Evolutionary conservation across 2,329 filamentous ascomycete genomes (phyloP), one percentile per base, ranked within the genome.

Genomic region (Colletotrichum agaves): DNA sequence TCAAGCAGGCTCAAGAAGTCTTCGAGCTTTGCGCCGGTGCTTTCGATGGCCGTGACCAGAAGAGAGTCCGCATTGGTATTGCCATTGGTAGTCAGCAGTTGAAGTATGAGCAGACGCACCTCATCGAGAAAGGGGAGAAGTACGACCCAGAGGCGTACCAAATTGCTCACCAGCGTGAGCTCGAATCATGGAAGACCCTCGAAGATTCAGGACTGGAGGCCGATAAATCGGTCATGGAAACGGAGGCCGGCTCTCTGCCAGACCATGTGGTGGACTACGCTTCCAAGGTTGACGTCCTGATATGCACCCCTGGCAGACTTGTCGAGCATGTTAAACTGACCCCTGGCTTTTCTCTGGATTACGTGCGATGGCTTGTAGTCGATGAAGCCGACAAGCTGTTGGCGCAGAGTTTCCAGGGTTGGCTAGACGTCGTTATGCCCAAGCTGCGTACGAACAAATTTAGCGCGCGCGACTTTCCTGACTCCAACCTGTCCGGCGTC

Each of bases 371-470:
- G 94, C 84, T 98, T 0, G 88, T 98, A 3, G 91, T 98, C 50
- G 95, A 98, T 74, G 95, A 98, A 79, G 96, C 95, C 11, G 95
- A 98, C 78, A 93, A 96, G 75, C 83, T 98, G 12, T 86, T 98
- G 5, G 91, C 94, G 47, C 93, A 98, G 77, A 94, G 92, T 74
- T 98, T 96, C 78, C 94, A 98, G 76, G 92, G 95, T 74, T 98
- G 94, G 94, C 83, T 97, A 3, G 88, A 90, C 44, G 81, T 90
- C 0, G 87, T 96, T 6, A 90, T 93, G 75, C 87, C 90, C 15
- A 81, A 82, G 49, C 83, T 93, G 69, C 83, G 84, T 41, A 78
- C 77, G 2, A 77, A 77, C 2, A 82, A 83, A 46, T 84, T 84
- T 71, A 83, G 84, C 23, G 80, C 83, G 2, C 81, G 87, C 53